These are phyloP conservation scores for Bipolaris sorokiniana DNA, from an alignment of 2,329 filamentous ascomycete species.

Conservation along the genomic window DNA sequence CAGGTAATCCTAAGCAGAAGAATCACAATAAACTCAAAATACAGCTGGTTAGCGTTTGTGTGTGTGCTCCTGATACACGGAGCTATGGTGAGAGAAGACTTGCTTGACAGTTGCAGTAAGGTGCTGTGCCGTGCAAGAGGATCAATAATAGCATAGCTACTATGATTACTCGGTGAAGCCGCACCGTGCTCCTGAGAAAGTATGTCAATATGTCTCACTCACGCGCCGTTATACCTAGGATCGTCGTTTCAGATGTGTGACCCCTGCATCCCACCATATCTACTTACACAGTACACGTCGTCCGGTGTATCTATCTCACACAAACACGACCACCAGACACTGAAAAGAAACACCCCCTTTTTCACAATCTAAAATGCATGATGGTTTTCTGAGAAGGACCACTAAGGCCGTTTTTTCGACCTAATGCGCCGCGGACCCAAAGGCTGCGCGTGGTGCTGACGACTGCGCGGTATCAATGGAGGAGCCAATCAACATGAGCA, in stretches of 20 bases:
- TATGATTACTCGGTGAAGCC: conserved; percentile 12
- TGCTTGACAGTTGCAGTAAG: neutral
- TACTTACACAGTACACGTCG: neutral
- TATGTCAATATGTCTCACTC: conserved; percentile 20
- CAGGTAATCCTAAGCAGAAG: neutral
- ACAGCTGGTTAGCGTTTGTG: neutral
- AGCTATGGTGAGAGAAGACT: neutral
- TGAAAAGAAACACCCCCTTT: neutral
- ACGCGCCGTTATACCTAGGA: conserved; percentile 27
- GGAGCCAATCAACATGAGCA: conserved; percentile 10
- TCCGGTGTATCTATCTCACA: neutral
- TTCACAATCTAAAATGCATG: conserved; percentile 3
- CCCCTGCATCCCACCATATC: conserved; percentile 19
- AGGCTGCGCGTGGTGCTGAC: conserved; percentile 20
- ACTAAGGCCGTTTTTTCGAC: neutral
- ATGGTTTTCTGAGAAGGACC: conserved; percentile 6
- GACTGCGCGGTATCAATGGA: conserved; percentile 11
- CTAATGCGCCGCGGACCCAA: conserved; percentile 9
- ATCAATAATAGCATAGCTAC: conserved; percentile 1
- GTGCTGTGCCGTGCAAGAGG: neutral
- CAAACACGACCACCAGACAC: neutral
- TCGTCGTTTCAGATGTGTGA: conserved; percentile 29
- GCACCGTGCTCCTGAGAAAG: neutral
- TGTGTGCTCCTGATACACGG: neutral
- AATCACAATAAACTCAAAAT: neutral